Conservation (phyloP, 2,329 filamentous ascomycete genomes). For the Stagonosporopsis vannaccii region DNA sequence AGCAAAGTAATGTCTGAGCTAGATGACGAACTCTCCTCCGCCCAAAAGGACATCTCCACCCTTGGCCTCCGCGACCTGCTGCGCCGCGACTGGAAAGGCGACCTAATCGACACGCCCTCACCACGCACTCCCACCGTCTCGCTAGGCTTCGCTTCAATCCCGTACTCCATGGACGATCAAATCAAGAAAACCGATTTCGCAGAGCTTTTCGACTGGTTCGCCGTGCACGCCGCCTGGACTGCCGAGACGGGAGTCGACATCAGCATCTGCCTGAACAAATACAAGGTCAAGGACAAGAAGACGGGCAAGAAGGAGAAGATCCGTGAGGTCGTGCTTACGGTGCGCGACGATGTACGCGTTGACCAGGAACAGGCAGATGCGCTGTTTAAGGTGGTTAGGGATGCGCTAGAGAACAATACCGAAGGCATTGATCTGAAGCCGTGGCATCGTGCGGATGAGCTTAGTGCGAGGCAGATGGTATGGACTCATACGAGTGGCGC, state of each 20-base stretch:
- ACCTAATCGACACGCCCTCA: slow-evolving; percentile 56
- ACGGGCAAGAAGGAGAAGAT: slow-evolving; percentile 55
- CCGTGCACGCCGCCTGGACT: slow-evolving; percentile 58
- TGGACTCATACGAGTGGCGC: slow-evolving; percentile 53
- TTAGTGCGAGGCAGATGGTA: slow-evolving; percentile 56
- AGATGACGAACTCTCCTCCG: slow-evolving; percentile 49
- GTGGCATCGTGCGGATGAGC: slow-evolving; percentile 54
- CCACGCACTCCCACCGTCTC: slow-evolving; percentile 56
- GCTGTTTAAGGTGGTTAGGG: slow-evolving; percentile 51
- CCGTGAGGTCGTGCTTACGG: slow-evolving; percentile 56
- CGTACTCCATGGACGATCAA: slow-evolving; percentile 56
- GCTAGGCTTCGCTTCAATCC: slow-evolving; percentile 57
- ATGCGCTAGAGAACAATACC: slow-evolving; percentile 53
- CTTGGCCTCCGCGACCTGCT: slow-evolving; percentile 55
- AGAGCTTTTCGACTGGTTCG: slow-evolving; percentile 59
- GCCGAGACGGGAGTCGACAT: slow-evolving; percentile 56
- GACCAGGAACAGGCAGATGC: slow-evolving; percentile 54
- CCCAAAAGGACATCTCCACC: slow-evolving; percentile 54
- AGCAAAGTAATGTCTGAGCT: slow-evolving; percentile 54
- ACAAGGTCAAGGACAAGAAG: slow-evolving; percentile 51
- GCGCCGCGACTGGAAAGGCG: slow-evolving; percentile 58
- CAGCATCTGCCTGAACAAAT: slow-evolving; percentile 56
- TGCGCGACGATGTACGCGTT: slow-evolving; percentile 56
- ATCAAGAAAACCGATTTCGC: slow-evolving; percentile 56
- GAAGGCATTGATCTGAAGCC: slow-evolving; percentile 50